These are phyloP conservation scores for Mycena polygramma DNA, from an alignment of 768 basidiomycete genomes.

Conservation along the genomic window DNA sequence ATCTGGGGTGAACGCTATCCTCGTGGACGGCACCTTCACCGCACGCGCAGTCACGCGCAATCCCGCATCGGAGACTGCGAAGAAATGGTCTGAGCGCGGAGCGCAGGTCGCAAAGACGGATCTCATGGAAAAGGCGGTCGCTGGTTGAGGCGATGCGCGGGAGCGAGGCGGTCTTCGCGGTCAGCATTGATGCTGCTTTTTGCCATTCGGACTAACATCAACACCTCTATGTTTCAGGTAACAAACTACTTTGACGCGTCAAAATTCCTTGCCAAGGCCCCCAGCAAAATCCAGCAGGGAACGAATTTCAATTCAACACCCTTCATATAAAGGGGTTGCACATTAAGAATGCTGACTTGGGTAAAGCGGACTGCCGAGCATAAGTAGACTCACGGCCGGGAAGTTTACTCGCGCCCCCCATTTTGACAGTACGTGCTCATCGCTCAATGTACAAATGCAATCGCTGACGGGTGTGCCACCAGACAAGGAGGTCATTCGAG, in stretches of 20 bases:
- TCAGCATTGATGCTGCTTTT: background rate
- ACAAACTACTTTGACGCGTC: too few relatives aligned
- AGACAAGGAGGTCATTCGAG: constrained; percentile 11
- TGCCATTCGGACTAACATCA: too few relatives aligned
- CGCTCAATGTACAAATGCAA: too few relatives aligned
- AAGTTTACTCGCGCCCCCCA: too few relatives aligned
- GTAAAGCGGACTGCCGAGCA: background rate
- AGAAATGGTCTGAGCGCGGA: background rate
- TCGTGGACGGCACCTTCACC: constrained; percentile 19
- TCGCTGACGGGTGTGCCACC: too few relatives aligned
- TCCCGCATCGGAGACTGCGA: background rate
- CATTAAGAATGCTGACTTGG: background rate
- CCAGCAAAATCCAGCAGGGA: constrained; percentile 14
- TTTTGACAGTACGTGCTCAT: constrained; percentile 5
- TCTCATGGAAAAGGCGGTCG: constrained; percentile 29
- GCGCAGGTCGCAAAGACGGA: constrained; percentile 31
- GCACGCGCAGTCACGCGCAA: constrained; percentile 20
- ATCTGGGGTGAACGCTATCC: too few relatives aligned
- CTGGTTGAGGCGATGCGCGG: constrained; percentile 35
- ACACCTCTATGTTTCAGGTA: too few relatives aligned
- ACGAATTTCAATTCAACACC: constrained; percentile 3
- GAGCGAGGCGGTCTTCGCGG: constrained; percentile 39
- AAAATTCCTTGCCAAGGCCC: background rate
- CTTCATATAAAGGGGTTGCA: background rate
- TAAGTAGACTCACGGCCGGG: background rate